Evolutionary conservation across 2,329 filamentous ascomycete species (phyloP).

Genomic region (Fusarium sp.): DNA sequence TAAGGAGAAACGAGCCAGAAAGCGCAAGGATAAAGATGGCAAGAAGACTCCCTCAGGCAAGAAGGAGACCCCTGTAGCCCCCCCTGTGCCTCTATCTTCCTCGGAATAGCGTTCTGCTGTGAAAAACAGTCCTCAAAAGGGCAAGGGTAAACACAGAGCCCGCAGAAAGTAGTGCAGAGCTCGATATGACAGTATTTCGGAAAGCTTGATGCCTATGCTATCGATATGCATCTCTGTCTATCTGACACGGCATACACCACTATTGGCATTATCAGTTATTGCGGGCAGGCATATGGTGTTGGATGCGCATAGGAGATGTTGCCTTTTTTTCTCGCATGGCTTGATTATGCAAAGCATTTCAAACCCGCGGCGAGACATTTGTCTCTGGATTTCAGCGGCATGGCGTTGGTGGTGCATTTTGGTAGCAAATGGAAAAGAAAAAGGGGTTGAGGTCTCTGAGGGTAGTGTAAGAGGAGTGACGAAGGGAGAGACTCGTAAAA

Average conservation of each 20-base stretch:
- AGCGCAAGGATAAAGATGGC: conserved; percentile 42
- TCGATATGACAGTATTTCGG: not conserved
- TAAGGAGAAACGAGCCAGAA: conserved; percentile 45
- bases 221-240: not conserved
- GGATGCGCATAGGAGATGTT: not conserved
- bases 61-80: conserved; percentile 41
- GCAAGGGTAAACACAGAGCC: not conserved
- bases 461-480: not conserved
- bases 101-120: conserved; percentile 34
- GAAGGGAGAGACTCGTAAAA: not conserved
- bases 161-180: not conserved
- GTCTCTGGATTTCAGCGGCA: conserved; percentile 40
- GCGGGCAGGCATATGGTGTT: not conserved
- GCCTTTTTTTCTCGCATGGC: conserved; percentile 25
- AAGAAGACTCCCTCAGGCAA: conserved; percentile 35
- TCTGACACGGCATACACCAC: not conserved
- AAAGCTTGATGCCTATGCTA: not conserved
- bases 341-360: conserved; percentile 27
- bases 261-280: not conserved
- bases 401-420: conserved; percentile 42
- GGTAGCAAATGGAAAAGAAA: conserved; percentile 17
- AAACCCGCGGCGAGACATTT: conserved; percentile 36
- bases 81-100: conserved; percentile 31
- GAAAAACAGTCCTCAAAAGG: not conserved
- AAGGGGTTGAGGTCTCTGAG: not conserved